phyloP scores from a whole-genome alignment of 2,329 filamentous ascomycete species.

The Botrytis galanthina region DNA sequence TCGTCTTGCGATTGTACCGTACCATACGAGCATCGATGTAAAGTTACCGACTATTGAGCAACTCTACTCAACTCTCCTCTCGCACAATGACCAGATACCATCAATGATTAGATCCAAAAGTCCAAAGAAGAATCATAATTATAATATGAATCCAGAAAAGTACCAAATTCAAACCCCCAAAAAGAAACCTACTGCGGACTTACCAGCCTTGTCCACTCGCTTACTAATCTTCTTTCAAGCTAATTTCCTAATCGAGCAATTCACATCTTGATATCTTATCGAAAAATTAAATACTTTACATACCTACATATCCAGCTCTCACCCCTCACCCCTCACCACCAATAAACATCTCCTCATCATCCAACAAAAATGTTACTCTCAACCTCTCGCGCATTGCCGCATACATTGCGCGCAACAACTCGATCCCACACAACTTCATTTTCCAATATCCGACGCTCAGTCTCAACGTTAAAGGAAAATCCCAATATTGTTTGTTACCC shows the following conservation, averaged over 20 bases:
- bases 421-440: not conserved
- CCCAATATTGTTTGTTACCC: conserved; percentile 34
- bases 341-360: not conserved
- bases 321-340: not conserved
- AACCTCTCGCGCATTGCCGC: not conserved
- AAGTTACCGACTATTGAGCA: not conserved
- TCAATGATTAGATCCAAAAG: not conserved
- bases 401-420: not conserved
- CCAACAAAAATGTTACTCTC: conserved; percentile 13
- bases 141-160: not conserved
- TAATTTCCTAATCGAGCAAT: conserved; percentile 16
- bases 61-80: not conserved
- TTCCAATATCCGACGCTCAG: not conserved
- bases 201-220: not conserved
- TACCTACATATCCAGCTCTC: not conserved
- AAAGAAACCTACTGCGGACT: not conserved
- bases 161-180: not conserved
- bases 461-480: conserved; percentile 36
- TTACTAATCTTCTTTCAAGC: conserved; percentile 5
- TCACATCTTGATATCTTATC: not conserved
- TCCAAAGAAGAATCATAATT: not conserved
- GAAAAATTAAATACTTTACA: not conserved
- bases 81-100: not conserved
- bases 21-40: not conserved
- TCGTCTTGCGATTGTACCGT: not conserved